These are phyloP conservation scores for Neurospora sp. DNA, from an alignment of 495 filamentous ascomycete species.

Conservation along the genomic window DNA sequence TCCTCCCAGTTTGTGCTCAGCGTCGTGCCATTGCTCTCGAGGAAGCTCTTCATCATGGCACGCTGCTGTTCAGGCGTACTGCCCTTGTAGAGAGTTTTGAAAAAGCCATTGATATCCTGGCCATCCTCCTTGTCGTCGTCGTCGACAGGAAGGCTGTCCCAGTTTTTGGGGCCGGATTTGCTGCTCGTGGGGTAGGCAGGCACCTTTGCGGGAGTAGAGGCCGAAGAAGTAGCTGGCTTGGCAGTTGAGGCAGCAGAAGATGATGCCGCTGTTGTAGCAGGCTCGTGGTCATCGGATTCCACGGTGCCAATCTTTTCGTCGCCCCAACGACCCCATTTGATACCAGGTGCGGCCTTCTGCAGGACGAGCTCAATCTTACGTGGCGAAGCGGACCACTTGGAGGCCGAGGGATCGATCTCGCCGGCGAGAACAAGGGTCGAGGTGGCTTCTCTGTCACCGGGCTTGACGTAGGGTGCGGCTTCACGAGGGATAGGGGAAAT, in stretches of 20 bases:
- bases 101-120: slow-evolving; percentile 70
- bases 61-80: slow-evolving; percentile 71
- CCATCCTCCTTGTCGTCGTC: slow-evolving; percentile 54
- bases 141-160: slow-evolving; percentile 62
- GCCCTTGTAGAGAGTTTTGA: slow-evolving; percentile 79
- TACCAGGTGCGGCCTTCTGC: slow-evolving; percentile 52
- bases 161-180: slow-evolving; percentile 73
- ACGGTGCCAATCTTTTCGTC: slow-evolving; percentile 14
- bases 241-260: not conserved
- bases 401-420: slow-evolving; percentile 49
- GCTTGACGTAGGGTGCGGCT: slow-evolving; percentile 14
- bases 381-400: slow-evolving; percentile 53
- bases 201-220: slow-evolving; percentile 5
- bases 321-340: slow-evolving; percentile 60
- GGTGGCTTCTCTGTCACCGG: slow-evolving; percentile 17
- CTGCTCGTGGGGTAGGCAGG: slow-evolving; percentile 87
- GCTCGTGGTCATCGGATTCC: not conserved
- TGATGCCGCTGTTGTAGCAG: not conserved
- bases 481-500: slow-evolving; percentile 19
- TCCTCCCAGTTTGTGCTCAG: slow-evolving; percentile 91
- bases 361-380: slow-evolving; percentile 82
- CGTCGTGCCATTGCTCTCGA: slow-evolving; percentile 86
- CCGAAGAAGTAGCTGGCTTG: not conserved
- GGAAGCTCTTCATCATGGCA: slow-evolving; percentile 97
- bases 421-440: slow-evolving; percentile 64